Conservation (phyloP, 805 yeast genomes). For the Lipomyces oligophaga region DNA sequence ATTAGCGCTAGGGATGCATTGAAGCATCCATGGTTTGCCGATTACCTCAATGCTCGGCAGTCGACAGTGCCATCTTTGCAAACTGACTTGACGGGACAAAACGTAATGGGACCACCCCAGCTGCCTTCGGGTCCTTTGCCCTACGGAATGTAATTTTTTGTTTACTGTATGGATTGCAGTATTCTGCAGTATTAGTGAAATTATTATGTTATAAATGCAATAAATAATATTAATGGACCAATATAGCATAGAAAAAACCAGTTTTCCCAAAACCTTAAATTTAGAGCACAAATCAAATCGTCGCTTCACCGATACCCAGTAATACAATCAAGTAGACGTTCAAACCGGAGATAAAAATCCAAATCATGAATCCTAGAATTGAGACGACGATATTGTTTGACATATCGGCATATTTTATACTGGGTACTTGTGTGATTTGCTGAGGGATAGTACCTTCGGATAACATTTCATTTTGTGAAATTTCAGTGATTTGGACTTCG, state of each 20-base stretch:
- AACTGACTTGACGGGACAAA: constrained; percentile 2
- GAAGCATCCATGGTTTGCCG: constrained; percentile 77
- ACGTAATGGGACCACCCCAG: constrained; percentile 26
- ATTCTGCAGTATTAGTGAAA: too few species aligned
- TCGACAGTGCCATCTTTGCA: constrained; percentile 1
- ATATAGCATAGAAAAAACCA: too few species aligned
- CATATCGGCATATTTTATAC: constrained; percentile 33
- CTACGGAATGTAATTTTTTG: too few species aligned
- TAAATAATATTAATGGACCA: too few species aligned
- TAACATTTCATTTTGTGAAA: background rate
- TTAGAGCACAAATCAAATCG: background rate
- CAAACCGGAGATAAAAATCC: constrained; percentile 66
- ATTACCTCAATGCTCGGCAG: constrained; percentile 32
- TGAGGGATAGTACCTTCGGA: background rate
- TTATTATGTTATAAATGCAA: too few species aligned
- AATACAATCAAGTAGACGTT: constrained; percentile 58
- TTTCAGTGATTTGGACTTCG: background rate
- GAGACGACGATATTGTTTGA: constrained; percentile 60
- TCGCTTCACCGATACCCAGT: constrained; percentile 45
- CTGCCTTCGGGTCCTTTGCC: constrained; percentile 17
- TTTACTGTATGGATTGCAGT: too few species aligned
- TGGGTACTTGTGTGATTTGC: too few species aligned
- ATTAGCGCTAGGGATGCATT: constrained; percentile 53
- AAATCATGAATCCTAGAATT: constrained; percentile 50
- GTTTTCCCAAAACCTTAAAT: too few species aligned